Conservation (phyloP, 192 early-diverging fungal genomes). For the Spinellus fusiger region DNA sequence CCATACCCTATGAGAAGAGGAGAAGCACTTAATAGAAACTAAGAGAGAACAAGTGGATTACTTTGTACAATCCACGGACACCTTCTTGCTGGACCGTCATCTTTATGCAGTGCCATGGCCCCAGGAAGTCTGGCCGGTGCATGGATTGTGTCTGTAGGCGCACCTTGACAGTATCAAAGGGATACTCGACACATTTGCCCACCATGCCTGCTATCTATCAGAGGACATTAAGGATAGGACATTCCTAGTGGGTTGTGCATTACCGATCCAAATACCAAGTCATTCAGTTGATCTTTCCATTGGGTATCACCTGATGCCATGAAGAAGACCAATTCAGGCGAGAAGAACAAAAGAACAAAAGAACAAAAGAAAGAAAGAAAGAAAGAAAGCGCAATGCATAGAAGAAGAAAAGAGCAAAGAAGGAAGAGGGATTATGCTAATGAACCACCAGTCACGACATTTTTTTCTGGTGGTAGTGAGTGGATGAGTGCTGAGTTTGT, state of each 20-base stretch:
- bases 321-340: neutral
- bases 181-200: slow-evolving; percentile 94
- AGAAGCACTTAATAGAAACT: neutral
- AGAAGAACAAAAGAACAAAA: neutral
- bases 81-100: slow-evolving; percentile 77
- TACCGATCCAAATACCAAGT: slow-evolving; percentile 31
- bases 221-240: neutral
- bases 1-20: slow-evolving; percentile 61
- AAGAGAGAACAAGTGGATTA: slow-evolving; percentile 31
- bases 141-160: slow-evolving; percentile 85
- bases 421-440: too few relatives aligned
- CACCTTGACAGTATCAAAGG: slow-evolving; percentile 95
- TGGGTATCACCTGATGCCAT: neutral
- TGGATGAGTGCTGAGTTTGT: too few relatives aligned
- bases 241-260: neutral
- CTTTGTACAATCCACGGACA: slow-evolving; percentile 81
- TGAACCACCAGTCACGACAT: too few relatives aligned
- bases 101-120: slow-evolving; percentile 76
- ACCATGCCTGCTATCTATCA: slow-evolving; percentile 77
- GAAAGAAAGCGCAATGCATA: neutral
- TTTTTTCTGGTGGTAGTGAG: too few relatives aligned
- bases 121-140: slow-evolving; percentile 55
- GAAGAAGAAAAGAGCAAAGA: neutral
- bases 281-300: slow-evolving; percentile 18
- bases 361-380: neutral